Base-by-base conservation (phyloP, 2,329 filamentous ascomycete genomes). In the Botrytis paeoniae region DNA sequence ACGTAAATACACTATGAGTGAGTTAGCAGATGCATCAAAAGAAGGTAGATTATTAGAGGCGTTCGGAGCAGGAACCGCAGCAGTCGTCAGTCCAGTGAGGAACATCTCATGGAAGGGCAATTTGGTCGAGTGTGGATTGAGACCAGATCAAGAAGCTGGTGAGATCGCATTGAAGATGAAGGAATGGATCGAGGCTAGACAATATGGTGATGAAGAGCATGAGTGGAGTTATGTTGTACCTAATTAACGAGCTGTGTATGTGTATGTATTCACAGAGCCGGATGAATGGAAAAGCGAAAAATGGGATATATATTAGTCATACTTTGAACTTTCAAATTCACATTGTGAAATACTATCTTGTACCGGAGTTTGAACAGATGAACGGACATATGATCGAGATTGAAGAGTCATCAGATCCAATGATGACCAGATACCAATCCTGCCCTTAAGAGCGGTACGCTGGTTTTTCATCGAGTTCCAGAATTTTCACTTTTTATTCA, bases 111-210 rank as follows among this genome's bases (percentile, higher is more conserved):
- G 95, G 92, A 92, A 90, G 83, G 94, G 92, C 70, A 86, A 92
- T 79, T 81, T 92, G 75, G 90, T 99, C 41, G 88, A 93, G 79
- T 98, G 96, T 82, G 95, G 95, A 5, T 84, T 99, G 77, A 89
- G 88, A 81, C 90, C 93, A 78, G 86, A 89, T 65, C 89, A 97
- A 83, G 95, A 99, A 85, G 94, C 94, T 18, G 96, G 96, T 61
- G 92, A 95, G 80, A 87, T 98, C 79, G 92, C 96, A 16, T 84
- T 89, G 79, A 89, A 89, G 83, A 95, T 99, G 91, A 97, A 97
- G 89, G 89, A 92, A 79, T 99, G 96, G 96, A 98, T 99, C 75
- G 95, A 97, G 85, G 91, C 85, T 41, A 95, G 97, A 78, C 95
- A 98, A 85, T 98, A 98, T 81, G 96, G 96, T 76, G 95, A 98